phyloP scores from a whole-genome alignment of 2,329 filamentous ascomycete species.

The Neoarthrinium moseri region DNA sequence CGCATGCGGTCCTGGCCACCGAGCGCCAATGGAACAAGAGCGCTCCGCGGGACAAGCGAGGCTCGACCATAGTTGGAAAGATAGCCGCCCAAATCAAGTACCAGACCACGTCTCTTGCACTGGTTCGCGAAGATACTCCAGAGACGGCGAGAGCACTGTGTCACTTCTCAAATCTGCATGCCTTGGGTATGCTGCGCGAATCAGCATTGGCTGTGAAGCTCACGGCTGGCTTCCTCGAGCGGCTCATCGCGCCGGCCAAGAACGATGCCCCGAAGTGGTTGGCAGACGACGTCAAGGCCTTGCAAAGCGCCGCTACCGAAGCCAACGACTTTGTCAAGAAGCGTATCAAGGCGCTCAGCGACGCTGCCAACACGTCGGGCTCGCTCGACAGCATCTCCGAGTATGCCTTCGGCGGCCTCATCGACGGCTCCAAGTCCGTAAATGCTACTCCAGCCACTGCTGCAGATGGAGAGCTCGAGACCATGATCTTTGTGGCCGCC shows the following conservation, averaged over 20 bases:
- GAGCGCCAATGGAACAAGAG: not conserved
- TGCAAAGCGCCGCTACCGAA: slow-evolving; percentile 21
- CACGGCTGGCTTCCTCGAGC: slow-evolving; percentile 26
- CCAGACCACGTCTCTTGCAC: slow-evolving; percentile 18
- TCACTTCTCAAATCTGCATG: slow-evolving; percentile 32
- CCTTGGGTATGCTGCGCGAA: slow-evolving; percentile 35
- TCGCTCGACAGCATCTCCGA: slow-evolving; percentile 36
- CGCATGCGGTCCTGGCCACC: slow-evolving; percentile 12
- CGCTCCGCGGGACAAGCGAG: slow-evolving; percentile 6
- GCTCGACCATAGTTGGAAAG: slow-evolving; percentile 8
- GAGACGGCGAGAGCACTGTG: slow-evolving; percentile 21
- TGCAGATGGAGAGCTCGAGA: slow-evolving; percentile 16
- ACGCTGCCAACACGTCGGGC: slow-evolving; percentile 27
- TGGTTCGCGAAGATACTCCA: slow-evolving; percentile 12
- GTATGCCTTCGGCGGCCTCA: slow-evolving; percentile 27
- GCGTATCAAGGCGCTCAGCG: slow-evolving; percentile 30
- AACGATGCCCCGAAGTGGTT: slow-evolving; percentile 31
- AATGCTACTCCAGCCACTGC: slow-evolving; percentile 13
- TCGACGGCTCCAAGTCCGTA: slow-evolving; percentile 4
- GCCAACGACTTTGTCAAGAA: slow-evolving; percentile 27
- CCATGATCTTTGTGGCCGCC: slow-evolving; percentile 24
- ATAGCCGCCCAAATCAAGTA: slow-evolving; percentile 9
- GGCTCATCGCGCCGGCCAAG: slow-evolving; percentile 27
- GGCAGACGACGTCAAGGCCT: slow-evolving; percentile 28
- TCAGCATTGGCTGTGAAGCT: slow-evolving; percentile 30